These are phyloP conservation scores for Aspergillus novoparasiticus DNA, from an alignment of 2,329 filamentous ascomycete genomes.

Conservation along the genomic window DNA sequence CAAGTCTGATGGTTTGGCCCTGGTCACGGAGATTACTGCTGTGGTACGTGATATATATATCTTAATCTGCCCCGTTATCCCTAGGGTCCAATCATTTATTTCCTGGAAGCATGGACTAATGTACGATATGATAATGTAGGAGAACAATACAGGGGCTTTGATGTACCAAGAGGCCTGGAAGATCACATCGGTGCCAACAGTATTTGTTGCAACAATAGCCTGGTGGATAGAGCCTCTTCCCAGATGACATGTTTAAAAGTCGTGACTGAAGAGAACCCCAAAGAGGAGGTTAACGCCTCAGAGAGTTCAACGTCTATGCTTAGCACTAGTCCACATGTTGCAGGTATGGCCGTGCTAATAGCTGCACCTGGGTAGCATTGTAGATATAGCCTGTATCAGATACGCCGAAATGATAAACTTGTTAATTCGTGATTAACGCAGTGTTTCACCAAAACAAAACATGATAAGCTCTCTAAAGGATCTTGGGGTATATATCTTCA, in stretches of 20 bases:
- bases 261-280: slow-evolving; percentile 8
- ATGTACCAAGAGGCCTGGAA: slow-evolving; percentile 15
- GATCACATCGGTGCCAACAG: slow-evolving; percentile 19
- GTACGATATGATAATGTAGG: background rate
- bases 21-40: slow-evolving; percentile 5
- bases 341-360: background rate
- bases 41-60: background rate
- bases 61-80: background rate
- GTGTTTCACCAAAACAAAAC: background rate
- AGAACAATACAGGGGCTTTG: slow-evolving; percentile 4
- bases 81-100: background rate
- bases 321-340: background rate
- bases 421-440: background rate
- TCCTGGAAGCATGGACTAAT: background rate
- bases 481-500: fast-evolving
- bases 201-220: slow-evolving; percentile 13
- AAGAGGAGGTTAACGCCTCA: background rate
- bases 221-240: slow-evolving; percentile 15
- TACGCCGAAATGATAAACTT: background rate
- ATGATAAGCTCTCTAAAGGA: background rate
- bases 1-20: slow-evolving; percentile 12
- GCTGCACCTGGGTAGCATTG: background rate
- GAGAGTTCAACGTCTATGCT: background rate
- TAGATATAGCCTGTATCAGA: background rate
- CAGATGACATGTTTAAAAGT: slow-evolving; percentile 22